phyloP scores from a whole-genome alignment of 169 alveolate genomes.

The Plasmodium adleri region DNA sequence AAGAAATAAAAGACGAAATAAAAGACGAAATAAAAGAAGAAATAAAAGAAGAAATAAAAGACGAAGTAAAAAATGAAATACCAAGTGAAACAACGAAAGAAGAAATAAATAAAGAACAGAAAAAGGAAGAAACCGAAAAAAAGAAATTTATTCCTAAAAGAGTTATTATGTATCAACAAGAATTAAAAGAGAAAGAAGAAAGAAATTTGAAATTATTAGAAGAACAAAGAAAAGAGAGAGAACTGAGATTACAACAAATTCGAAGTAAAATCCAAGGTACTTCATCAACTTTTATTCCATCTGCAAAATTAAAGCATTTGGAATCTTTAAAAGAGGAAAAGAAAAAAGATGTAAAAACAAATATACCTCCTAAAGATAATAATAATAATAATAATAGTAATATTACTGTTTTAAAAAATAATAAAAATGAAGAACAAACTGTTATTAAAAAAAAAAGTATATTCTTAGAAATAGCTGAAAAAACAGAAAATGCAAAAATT shows the following conservation, averaged over 20 bases:
- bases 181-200: constrained; percentile 42
- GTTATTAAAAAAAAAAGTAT: constrained; percentile 34
- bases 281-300: constrained; percentile 49
- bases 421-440: constrained; percentile 9
- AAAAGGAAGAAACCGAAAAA: constrained; percentile 12
- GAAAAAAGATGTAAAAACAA: constrained; percentile 9
- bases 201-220: constrained; percentile 5
- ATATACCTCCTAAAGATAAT: background rate
- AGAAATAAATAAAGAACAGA: background rate
- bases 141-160: constrained; percentile 49
- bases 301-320: constrained; percentile 58
- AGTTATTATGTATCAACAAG: constrained; percentile 48
- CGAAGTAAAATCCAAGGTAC: constrained; percentile 56
- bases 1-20: background rate
- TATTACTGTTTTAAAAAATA: background rate
- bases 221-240: constrained; percentile 45
- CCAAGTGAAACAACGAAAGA: background rate
- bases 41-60: background rate
- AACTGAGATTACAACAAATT: constrained; percentile 25
- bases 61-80: background rate
- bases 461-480: constrained; percentile 62
- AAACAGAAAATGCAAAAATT: constrained; percentile 76
- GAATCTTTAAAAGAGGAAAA: constrained; percentile 21
- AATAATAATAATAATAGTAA: background rate
- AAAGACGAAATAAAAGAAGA: background rate